Evolutionary conservation across 176 grass and related monocot genomes (phyloP), one percentile per base, ranked within the genome.

Genomic region (Tuctoria greenei): DNA sequence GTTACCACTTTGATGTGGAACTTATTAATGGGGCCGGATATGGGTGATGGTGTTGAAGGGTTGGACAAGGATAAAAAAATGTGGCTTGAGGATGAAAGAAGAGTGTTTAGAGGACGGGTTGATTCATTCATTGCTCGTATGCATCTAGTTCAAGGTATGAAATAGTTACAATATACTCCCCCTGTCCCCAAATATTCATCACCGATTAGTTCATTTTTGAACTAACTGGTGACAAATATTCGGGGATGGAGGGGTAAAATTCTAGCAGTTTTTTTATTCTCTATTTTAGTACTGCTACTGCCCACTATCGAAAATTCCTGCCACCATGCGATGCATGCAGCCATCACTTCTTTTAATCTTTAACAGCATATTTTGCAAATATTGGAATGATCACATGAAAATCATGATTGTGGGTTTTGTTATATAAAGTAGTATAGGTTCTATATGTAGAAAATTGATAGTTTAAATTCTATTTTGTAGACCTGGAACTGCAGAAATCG

Each of bases 91-190:
- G 90, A 89, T 80, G 93, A 97, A 80, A 92, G 93, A 85, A 75
- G 69, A 55, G 64, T 90, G 69, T 97, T 97, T n/a, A 80, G 76
- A 57, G 93, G 90, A 67, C 66, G 90, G 23, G 77, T 93, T 46
- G 85, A 92, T 82, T 92, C 93, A 76, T 97, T 97, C 80, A 97
- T 97, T 88, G 87, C 90, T 64, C 61, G 87, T 36, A 97, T 97
- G 93, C 93, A 97, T 86, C 85, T 97, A 58, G 90, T 97, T 88
- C 93, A 97, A 78, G 93, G 93, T 97, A 97, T 59, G 72, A n/a
- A 83, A 44, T 61, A 44, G 67, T 61, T 74, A 45, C 60, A 67
- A 44, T 45, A n/a, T n/a, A n/a, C n/a, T n/a, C n/a, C n/a, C n/a
- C n/a, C n/a, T n/a, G n/a, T n/a, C n/a, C n/a, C n/a, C n/a, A n/a